A percentile compares a stretch with the other conserved stretches of the same genome.
Evolutionary conservation across 2,329 filamentous ascomycete species (phyloP).

Genomic region (Lachnellula occidentalis): DNA sequence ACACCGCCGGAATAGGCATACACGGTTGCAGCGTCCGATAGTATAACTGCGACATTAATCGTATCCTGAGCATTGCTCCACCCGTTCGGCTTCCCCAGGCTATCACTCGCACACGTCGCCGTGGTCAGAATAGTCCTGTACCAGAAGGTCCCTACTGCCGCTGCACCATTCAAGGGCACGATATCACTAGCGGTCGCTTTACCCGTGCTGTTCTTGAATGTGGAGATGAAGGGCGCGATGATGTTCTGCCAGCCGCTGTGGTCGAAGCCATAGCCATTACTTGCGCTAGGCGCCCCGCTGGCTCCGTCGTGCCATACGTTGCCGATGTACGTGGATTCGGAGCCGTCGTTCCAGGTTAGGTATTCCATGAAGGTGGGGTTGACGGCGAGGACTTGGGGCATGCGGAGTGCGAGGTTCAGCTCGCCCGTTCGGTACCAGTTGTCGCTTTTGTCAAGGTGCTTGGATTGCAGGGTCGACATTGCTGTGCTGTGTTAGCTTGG

Average conservation of each 20-base stretch:
- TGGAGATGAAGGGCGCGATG: conserved; percentile 33
- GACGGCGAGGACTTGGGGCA: conserved; percentile 28
- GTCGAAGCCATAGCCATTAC: conserved; percentile 29
- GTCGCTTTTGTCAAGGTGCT: conserved; percentile 28
- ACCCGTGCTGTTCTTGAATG: conserved; percentile 30
- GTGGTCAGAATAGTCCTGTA: conserved; percentile 21
- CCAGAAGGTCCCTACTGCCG: conserved; percentile 29
- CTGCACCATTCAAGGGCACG: conserved; percentile 16
- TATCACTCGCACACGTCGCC: conserved; percentile 9
- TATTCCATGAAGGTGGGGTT: conserved; percentile 36
- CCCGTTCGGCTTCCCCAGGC: conserved; percentile 4
- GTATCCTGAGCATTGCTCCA: conserved; percentile 6
- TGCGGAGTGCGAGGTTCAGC: conserved; percentile 32
- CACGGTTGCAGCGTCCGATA: conserved; percentile 3
- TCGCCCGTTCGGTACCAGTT: conserved; percentile 36
- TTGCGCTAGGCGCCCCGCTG: conserved; percentile 20
- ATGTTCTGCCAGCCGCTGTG: conserved; percentile 34
- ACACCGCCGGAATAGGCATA: conserved; percentile 5
- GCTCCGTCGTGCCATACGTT: conserved; percentile 34
- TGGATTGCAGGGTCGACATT: conserved; percentile 35
- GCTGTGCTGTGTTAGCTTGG: not conserved
- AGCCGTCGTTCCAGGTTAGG: conserved; percentile 38
- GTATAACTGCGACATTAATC: conserved; percentile 1
- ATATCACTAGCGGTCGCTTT: conserved; percentile 18
- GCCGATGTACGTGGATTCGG: conserved; percentile 37